A percentile compares a stretch with the other conserved stretches of the same genome.
These are phyloP conservation scores for Clarireedia hainanense DNA, from an alignment of 2,329 filamentous ascomycete species.

Conservation along the genomic window DNA sequence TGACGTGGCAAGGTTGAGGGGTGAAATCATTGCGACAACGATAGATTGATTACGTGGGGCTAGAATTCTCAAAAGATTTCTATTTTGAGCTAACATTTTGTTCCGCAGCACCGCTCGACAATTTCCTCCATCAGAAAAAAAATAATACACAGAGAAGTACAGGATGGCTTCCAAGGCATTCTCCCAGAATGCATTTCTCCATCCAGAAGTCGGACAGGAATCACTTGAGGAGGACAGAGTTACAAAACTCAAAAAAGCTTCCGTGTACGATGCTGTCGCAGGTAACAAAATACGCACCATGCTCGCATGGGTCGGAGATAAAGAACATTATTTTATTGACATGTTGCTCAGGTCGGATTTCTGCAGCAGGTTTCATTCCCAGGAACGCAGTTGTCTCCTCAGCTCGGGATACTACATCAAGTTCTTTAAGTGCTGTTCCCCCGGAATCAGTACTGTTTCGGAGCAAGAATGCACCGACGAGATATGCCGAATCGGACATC, in stretches of 20 bases:
- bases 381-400: constrained; percentile 19
- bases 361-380: constrained; percentile 35
- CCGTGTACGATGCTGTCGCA: constrained; percentile 66
- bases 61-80: too few species aligned
- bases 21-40: background rate
- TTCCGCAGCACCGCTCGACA: background rate
- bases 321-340: background rate
- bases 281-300: constrained; percentile 35
- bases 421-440: constrained; percentile 36
- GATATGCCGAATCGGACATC: constrained; percentile 63
- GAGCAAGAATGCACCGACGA: constrained; percentile 52
- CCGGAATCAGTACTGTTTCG: constrained; percentile 68
- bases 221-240: constrained; percentile 12
- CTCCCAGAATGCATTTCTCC: constrained; percentile 16
- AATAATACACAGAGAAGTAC: background rate
- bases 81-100: background rate
- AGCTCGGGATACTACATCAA: constrained; percentile 25
- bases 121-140: background rate
- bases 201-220: constrained; percentile 10
- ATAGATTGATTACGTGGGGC: background rate
- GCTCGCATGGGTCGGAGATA: background rate
- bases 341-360: constrained; percentile 32
- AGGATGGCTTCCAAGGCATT: constrained; percentile 23
- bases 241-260: constrained; percentile 35
- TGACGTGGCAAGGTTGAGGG: background rate